Evolutionary conservation across 306 rosid genomes (phyloP), one percentile per base, ranked within the genome.

Genomic region (Casuarina cunninghamiana): DNA sequence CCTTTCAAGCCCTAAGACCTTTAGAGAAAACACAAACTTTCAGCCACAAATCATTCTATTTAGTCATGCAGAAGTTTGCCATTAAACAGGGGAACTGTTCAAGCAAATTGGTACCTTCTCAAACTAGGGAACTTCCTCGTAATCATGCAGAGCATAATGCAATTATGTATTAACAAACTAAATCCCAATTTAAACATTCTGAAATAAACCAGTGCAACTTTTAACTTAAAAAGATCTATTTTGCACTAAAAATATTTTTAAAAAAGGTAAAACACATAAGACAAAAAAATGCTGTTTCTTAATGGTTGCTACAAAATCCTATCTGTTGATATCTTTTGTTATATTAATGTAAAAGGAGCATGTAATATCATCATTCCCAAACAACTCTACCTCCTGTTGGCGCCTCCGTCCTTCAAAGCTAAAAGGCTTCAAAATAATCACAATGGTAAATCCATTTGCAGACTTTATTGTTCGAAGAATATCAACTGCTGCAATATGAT

Each of bases 361-460:
- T 74, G 57, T 49, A 26, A 70, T 45, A 39, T 66, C 35, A 50
- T 13, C 46, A 53, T 60, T 65, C 51, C 68, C 26, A 66, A 82
- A 72, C 38, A 13, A 57, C 55, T 67, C 67, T 86, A 95, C 98
- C 98, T 95, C 98, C 79, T 88, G 88, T 73, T 83, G 91, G 57
- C 98, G 93, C 85, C 90, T 86, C 81, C 83, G 80, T 44, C 98
- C 98, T 89, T 95, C 98, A 76, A 95, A 95, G 87, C 89, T 88
- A 86, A 95, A 95, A 60, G 98, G 97, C 86, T 92, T 91, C 83
- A 95, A 85, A 75, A 95, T 83, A 77, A 92, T 82, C 54, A 87
- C 87, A 76, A 89, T 85, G 19, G 90, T 86, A 78, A 89, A 87
- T 78, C 94, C 97, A 84, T 83, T 87, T 68, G 82, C 84, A 57